Evolutionary conservation across 805 yeast genomes (phyloP), one percentile per base, ranked within the genome.

Genomic region (Candida nonsorbophila): DNA sequence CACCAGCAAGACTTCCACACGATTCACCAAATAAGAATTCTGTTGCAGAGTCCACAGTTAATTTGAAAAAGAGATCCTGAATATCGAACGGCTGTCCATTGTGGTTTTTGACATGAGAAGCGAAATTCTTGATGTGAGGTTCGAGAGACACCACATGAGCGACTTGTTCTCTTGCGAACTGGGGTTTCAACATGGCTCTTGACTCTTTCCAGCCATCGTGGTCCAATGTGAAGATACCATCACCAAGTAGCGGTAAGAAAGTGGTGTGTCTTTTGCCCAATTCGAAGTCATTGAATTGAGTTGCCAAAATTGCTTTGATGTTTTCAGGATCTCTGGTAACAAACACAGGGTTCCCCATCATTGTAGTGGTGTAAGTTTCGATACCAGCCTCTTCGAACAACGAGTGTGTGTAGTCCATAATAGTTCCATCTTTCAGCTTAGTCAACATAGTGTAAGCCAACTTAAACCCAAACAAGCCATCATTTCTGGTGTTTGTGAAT

Each of bases 11-110:
- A 14, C 55, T 42, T 24, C 49, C 50, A 25, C 49, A 51, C 6
- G 59, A 47, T 37, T 57, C 62, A 14, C 69, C 69, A 44, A 63
- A 58, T 30, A 63, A 51, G 38, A 62, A 61, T 41, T 63, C 68
- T 14, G 66, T 50, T 7, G 68, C 55, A 16, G 65, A 53, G 38
- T 63, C 69, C 32, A 62, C 47, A 10, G 69, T 61, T 13, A 59
- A 48, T 28, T 42, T 45, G 37, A 49, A 54, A 37, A 59, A 54
- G 19, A 47, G 47, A n/a, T 52, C 54, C 35, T 58, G 65, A 22
- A 58, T 30, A 35, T 59, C 62, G 37, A 58, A 46, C 7, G 44
- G 33, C 15, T 37, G 20, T 8, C 61, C 61, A n/a, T 45, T 32
- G 12, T 37, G 27, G 15, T 34, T 38, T 15, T 27, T 31, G 20